A percentile compares a stretch with the other conserved stretches of the same genome.
Evolutionary conservation across 257 asterid species (phyloP).

Genomic region (Ajuga chamaepitys): DNA sequence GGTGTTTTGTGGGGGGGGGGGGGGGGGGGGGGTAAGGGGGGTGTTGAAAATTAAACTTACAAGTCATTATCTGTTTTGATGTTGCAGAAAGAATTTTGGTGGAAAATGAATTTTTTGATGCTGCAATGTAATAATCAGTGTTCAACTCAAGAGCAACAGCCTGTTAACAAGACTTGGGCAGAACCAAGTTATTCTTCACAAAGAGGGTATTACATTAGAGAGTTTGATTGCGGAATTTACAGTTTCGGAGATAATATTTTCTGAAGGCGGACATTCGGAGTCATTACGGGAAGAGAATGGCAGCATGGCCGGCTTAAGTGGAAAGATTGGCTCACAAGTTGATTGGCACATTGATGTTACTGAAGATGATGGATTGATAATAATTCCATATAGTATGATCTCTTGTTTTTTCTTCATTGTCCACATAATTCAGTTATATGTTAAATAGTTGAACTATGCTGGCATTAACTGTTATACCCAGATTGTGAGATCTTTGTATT

Average conservation of each 20-base stretch:
- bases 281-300: slow-evolving; percentile 34
- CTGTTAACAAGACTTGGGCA: slow-evolving; percentile 33
- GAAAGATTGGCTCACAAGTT: slow-evolving; percentile 25
- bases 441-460: not conserved
- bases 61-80: not conserved
- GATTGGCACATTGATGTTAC: slow-evolving; percentile 61
- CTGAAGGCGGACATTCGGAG: slow-evolving; percentile 35
- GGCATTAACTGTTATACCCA: not conserved
- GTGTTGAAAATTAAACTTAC: not conserved
- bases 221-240: slow-evolving; percentile 53
- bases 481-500: not conserved
- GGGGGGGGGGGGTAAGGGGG: not conserved
- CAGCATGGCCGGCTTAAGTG: slow-evolving; percentile 27
- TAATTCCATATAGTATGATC: slow-evolving; percentile 60
- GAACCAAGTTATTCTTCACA: slow-evolving; percentile 26
- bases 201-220: slow-evolving; percentile 36
- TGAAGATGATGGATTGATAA: slow-evolving; percentile 70
- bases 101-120: slow-evolving; percentile 65
- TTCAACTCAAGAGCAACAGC: slow-evolving; percentile 45
- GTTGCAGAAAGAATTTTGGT: slow-evolving; percentile 33
- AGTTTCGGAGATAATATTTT: slow-evolving; percentile 17
- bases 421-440: not conserved
- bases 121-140: slow-evolving; percentile 58
- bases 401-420: slow-evolving; percentile 18
- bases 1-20: not conserved